phyloP scores from a whole-genome alignment of 805 yeast genomes.

The Candida yuanshanica region DNA sequence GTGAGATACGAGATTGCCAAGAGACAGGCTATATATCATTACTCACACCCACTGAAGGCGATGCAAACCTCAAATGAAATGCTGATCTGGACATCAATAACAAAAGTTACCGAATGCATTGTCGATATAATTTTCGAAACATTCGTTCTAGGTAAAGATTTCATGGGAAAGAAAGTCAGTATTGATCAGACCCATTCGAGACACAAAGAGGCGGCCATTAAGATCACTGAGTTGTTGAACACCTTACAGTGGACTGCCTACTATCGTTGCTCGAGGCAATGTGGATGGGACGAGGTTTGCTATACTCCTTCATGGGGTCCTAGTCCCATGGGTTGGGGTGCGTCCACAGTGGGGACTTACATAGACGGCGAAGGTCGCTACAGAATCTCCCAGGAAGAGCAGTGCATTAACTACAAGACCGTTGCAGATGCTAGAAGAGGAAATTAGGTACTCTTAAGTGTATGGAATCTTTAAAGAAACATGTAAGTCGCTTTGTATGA shows the following conservation, averaged over 20 bases:
- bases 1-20: constrained; percentile 12
- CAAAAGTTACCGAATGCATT: not conserved
- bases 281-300: constrained; percentile 45
- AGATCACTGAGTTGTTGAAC: not conserved
- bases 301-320: constrained; percentile 62
- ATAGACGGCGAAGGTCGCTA: constrained; percentile 19
- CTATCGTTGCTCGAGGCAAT: constrained; percentile 18
- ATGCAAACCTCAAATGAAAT: constrained; percentile 3
- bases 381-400: constrained; percentile 19
- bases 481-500: no score
- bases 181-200: not conserved
- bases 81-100: constrained; percentile 8
- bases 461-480: no score
- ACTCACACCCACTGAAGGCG: constrained; percentile 4
- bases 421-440: no score
- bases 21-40: constrained; percentile 5
- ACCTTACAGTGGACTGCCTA: constrained; percentile 2
- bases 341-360: constrained; percentile 18
- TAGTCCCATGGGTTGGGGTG: constrained; percentile 41
- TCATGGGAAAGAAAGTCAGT: not conserved
- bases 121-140: constrained; percentile 3
- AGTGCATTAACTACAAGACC: constrained; percentile 14
- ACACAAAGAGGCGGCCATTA: not conserved
- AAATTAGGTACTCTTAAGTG: no score
- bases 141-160: constrained; percentile 1